Base-by-base conservation (phyloP, 495 filamentous ascomycete genomes). In the Echria macrotheca region DNA sequence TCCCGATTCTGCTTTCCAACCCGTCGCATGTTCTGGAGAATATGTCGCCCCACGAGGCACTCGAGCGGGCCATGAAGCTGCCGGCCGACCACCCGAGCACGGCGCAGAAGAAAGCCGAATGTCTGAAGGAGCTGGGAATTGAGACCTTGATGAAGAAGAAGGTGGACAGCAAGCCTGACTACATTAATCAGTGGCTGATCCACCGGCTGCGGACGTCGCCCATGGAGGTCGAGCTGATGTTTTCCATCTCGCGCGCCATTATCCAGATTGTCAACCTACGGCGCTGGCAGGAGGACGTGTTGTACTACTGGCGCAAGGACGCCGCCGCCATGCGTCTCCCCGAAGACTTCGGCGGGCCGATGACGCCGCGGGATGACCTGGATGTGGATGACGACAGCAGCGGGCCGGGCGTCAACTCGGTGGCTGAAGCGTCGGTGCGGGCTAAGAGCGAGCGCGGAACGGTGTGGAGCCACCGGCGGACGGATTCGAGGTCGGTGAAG, bases 131-230 rank as follows among this genome's bases (percentile, higher is more conserved):
- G 50, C 52, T 61, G 1, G 64, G 56, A 3, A 69, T 69, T 49
- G 36, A 40, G 37, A 55, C 47, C 3, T 56, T 67, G 17, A 54
- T 69, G 53, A 42, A 50, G n/a, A 55, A 57, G n/a, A 54, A 55
- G 6, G 61, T 57, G 3, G 59, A 58, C 6, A 60, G 61, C 48
- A 73, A 64, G 49, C 59, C 43, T 14, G 67, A 71, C 43, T 72
- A 59, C 46, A 68, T 75, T 54, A 74, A 73, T 50, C 62, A 66
- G 39, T 75, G 72, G 72, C 55, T 75, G 4, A 64, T 74, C 23
- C 70, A 74, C 53, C 61, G 67, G 11, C 62, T 75, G 41, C 67
- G 71, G 17, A 54, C 64, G n/a, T 68, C 61, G 6, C 66, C 69
- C 1, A 51, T 74, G 56, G 69, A 74, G 55, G 68, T 61, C 4